Evolutionary conservation across 768 basidiomycete genomes (phyloP).

Genomic region (Paxillus rubicundulus): DNA sequence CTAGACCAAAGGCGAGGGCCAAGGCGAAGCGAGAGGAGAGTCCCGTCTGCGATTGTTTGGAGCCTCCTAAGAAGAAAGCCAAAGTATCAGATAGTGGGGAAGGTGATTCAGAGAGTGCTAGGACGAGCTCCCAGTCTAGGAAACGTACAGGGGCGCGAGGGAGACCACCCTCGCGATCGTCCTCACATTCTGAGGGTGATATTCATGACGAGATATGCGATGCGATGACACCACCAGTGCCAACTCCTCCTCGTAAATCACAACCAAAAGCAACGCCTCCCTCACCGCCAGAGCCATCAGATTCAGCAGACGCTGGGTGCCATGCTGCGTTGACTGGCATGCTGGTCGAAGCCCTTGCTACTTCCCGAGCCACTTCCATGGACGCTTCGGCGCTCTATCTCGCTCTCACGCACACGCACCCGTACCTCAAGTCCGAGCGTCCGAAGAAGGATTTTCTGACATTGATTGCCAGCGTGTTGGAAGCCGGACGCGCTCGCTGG

Average conservation of each 20-base stretch:
- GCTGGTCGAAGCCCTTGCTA: conserved; percentile 68
- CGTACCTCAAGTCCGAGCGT: conserved; percentile 42
- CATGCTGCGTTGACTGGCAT: conserved; percentile 57
- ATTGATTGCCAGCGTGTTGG: conserved; percentile 50
- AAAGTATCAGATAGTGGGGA: conserved; percentile 8
- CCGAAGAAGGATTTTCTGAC: conserved; percentile 44
- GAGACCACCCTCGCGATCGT: conserved; percentile 8
- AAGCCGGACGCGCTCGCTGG: conserved; percentile 40
- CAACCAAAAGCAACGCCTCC: not conserved
- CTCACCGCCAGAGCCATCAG: conserved; percentile 1
- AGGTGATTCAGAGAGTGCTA: not conserved
- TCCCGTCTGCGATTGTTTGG: not conserved
- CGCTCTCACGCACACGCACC: conserved; percentile 51
- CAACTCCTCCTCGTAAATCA: not conserved
- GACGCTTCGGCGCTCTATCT: conserved; percentile 53
- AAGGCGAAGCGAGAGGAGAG: conserved; percentile 3
- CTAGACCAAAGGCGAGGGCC: not conserved
- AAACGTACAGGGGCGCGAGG: not conserved
- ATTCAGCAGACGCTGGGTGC: conserved; percentile 18
- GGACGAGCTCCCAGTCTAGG: not conserved
- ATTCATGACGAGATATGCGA: not conserved
- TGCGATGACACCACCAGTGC: conserved; percentile 3
- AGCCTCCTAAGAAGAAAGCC: conserved; percentile 22
- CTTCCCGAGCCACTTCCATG: conserved; percentile 68
- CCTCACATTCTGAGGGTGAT: conserved; percentile 1